Conservation (phyloP, 495 filamentous ascomycete species). For the Penicillium cosmopolitanum region DNA sequence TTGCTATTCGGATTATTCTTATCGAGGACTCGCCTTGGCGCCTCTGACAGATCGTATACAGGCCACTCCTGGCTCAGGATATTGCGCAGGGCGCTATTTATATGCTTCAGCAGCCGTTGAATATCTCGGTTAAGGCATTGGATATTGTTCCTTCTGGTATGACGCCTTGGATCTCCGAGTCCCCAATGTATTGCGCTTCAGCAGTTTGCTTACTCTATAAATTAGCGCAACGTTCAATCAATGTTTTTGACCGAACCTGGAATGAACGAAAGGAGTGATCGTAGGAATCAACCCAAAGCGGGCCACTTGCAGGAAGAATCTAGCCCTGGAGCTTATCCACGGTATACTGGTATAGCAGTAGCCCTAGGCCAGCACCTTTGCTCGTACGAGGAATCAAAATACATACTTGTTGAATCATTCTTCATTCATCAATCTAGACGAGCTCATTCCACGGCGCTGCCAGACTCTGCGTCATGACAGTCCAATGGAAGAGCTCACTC, state of each 20-base stretch:
- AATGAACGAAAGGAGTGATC: constrained; percentile 17
- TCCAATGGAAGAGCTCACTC: neutral
- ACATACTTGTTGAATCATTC: neutral
- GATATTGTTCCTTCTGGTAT: constrained; percentile 41
- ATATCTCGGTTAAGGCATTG: constrained; percentile 40
- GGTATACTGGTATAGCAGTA: too few species aligned
- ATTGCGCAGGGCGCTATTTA: constrained; percentile 35
- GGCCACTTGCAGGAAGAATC: too few species aligned
- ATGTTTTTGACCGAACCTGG: constrained; percentile 32
- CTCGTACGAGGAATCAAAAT: neutral
- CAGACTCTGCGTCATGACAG: neutral
- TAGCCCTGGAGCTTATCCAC: too few species aligned
- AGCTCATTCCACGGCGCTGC: neutral
- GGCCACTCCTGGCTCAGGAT: constrained; percentile 34
- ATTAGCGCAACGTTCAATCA: constrained; percentile 30
- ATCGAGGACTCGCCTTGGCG: neutral
- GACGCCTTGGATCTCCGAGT: neutral
- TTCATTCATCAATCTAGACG: neutral
- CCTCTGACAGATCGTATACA: constrained; percentile 2
- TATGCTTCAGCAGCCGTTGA: constrained; percentile 33
- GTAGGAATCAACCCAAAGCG: neutral
- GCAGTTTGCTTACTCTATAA: neutral
- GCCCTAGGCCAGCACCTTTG: too few species aligned
- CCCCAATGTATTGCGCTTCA: neutral
- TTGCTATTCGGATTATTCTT: too few species aligned